Conservation (phyloP, 2,329 filamentous ascomycete genomes). For the Pochonia chlamydosporia region DNA sequence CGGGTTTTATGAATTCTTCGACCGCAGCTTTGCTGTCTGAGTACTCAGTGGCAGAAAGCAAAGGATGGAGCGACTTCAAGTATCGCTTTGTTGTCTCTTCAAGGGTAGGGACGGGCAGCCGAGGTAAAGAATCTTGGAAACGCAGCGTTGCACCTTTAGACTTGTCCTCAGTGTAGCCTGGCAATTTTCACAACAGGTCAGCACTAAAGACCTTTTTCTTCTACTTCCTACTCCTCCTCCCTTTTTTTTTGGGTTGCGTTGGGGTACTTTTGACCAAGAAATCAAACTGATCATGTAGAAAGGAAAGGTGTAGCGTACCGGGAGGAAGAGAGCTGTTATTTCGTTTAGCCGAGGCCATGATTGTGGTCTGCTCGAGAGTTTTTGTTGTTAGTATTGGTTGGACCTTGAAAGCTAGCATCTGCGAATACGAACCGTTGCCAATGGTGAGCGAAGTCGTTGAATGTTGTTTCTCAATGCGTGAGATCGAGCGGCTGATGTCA, state of each 20-base stretch:
- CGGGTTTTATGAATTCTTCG: slow-evolving; percentile 81
- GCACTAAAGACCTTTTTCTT: too few relatives aligned
- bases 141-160: slow-evolving; percentile 76
- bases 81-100: slow-evolving; percentile 78
- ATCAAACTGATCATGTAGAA: not conserved
- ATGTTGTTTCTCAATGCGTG: slow-evolving; percentile 27
- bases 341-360: slow-evolving; percentile 49
- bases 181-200: slow-evolving; percentile 14
- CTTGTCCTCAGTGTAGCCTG: slow-evolving; percentile 74
- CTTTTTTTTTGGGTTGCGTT: too few relatives aligned
- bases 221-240: too few relatives aligned
- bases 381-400: not conserved
- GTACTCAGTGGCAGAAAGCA: slow-evolving; percentile 64
- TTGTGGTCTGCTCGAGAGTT: slow-evolving; percentile 15
- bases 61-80: slow-evolving; percentile 70
- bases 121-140: slow-evolving; percentile 80
- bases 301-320: slow-evolving; percentile 29
- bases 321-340: slow-evolving; percentile 53
- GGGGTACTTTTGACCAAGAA: not conserved
- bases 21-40: slow-evolving; percentile 76
- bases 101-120: slow-evolving; percentile 72
- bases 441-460: slow-evolving; percentile 22
- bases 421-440: slow-evolving; percentile 1
- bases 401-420: not conserved
- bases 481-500: slow-evolving; percentile 26